phyloP scores from a whole-genome alignment of 2,329 filamentous ascomycete species.

The Colletotrichum lupini region DNA sequence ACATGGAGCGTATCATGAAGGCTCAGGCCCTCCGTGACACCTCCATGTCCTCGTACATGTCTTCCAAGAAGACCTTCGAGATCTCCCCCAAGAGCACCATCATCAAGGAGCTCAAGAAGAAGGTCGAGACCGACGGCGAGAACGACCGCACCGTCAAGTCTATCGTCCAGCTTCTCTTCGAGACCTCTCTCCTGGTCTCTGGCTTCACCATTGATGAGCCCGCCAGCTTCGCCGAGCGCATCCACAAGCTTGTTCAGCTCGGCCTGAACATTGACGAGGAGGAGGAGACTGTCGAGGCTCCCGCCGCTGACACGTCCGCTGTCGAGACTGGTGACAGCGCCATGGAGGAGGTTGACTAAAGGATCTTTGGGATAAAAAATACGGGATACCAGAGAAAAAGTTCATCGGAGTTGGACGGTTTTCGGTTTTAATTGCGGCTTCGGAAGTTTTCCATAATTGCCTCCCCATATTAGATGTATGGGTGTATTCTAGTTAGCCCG shows the following conservation, averaged over 20 bases:
- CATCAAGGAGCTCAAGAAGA: conserved; percentile 99
- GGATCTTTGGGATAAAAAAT: conserved; percentile 40
- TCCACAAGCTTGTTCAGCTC: conserved; percentile 99
- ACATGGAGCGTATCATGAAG: conserved; percentile 99
- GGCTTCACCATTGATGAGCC: conserved; percentile 99
- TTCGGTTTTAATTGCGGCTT: conserved; percentile 40
- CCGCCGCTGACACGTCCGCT: conserved; percentile 67
- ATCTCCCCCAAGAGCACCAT: conserved; percentile 99
- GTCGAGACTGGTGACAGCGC: conserved; percentile 84
- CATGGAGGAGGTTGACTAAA: conserved; percentile 99
- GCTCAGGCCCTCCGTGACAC: conserved; percentile 99
- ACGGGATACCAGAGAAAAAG: conserved; percentile 47
- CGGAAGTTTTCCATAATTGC: conserved; percentile 47
- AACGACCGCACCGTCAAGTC: conserved; percentile 99
- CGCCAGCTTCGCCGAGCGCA: conserved; percentile 96
- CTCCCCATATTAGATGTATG: conserved; percentile 40
- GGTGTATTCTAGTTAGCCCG: conserved; percentile 55
- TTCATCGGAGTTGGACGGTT: conserved; percentile 55
- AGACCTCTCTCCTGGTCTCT: conserved; percentile 98
- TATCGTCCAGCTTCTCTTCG: conserved; percentile 97
- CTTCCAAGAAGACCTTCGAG: conserved; percentile 99
- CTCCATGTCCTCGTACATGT: conserved; percentile 99
- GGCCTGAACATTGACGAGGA: conserved; percentile 98
- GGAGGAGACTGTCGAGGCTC: conserved; percentile 75
- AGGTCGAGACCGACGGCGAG: conserved; percentile 97